Percentiles rank a stretch among this genome's conserved stretches.
These are phyloP conservation scores for Pneumocystis murina DNA, from an alignment of 1,139 yeast species.

Conservation along the genomic window DNA sequence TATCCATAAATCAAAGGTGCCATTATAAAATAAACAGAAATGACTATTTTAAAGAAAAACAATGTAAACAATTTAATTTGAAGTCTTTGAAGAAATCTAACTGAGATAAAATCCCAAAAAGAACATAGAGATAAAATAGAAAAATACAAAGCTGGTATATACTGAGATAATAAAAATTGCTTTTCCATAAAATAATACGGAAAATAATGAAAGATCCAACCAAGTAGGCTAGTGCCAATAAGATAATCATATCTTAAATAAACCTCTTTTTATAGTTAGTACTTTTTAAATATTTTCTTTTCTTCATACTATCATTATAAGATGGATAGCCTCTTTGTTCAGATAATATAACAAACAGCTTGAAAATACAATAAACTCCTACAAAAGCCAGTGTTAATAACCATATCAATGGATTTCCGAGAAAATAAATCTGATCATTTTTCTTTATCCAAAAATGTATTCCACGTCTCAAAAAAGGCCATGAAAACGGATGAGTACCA, in stretches of 20 bases:
- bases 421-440: conserved; percentile 61
- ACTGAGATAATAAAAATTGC: conserved; percentile 85
- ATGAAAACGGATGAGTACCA: conserved; percentile 74
- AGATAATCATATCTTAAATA: conserved; percentile 61
- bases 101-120: conserved; percentile 42
- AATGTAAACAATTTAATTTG: conserved; percentile 33
- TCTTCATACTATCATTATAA: not conserved
- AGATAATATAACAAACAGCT: conserved; percentile 41
- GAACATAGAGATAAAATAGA: conserved; percentile 77
- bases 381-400: conserved; percentile 59
- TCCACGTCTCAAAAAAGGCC: conserved; percentile 86
- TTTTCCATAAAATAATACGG: conserved; percentile 92
- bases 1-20: conserved; percentile 65
- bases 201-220: conserved; percentile 70
- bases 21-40: conserved; percentile 45
- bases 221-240: conserved; percentile 50
- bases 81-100: conserved; percentile 32
- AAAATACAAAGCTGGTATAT: conserved; percentile 79
- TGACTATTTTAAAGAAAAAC: conserved; percentile 36
- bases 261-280: conserved; percentile 31
- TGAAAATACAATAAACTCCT: conserved; percentile 39
- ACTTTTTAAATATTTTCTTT: not conserved
- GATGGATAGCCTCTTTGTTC: conserved; percentile 46
- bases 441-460: conserved; percentile 85
- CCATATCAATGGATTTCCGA: conserved; percentile 89